Evolutionary conservation across 176 grass and related monocot genomes (phyloP), one percentile per base, ranked within the genome.

Genomic region (Poa pratensis): DNA sequence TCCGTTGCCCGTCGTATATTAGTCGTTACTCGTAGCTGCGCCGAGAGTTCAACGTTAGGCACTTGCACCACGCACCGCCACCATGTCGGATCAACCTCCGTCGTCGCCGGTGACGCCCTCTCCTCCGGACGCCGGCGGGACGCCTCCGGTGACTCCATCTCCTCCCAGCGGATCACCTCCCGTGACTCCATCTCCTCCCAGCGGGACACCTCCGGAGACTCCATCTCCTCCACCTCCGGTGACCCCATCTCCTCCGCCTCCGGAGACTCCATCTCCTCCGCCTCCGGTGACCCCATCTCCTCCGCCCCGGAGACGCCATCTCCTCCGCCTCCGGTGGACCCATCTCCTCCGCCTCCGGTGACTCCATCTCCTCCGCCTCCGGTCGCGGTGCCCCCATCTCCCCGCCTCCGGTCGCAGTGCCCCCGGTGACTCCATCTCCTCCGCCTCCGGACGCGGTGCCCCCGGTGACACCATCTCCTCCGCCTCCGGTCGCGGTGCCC

Each of bases 361-460:
- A 35, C 71, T 1, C 68, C 84, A 3, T 49, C 88, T 2, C 59
- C 85, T 3, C 75, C 85, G 16, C 78, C 91, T 4, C 52, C 77
- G 8, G 8, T 11, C 42, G 42, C 42, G 12, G 46, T 49, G 46
- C 12, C 46, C 8, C 53, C 53, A 8, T 55, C 52, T 55, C 52
- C 52, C 52, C 52, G 5, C 4, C 60, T 63, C 60, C 24, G 4
- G 61, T 28, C 60, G 27, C 60, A 4, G 0, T 26, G 10, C 69
- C 77, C 60, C 18, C 37, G 9, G 12, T 83, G 22, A 55, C 87
- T 55, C 43, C 69, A 3, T 62, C 86, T 0, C 77, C 93, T 2
- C 80, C 92, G 28, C 76, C 86, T 0, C 84, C 92, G 1, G 20
- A 42, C 35, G 53, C 53, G 53, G 53, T 37, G 17, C 53, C 53